Percentiles rank a stretch among this genome's conserved stretches.
Conservation (phyloP, 768 basidiomycete genomes). For the Boletus reticuloceps region DNA sequence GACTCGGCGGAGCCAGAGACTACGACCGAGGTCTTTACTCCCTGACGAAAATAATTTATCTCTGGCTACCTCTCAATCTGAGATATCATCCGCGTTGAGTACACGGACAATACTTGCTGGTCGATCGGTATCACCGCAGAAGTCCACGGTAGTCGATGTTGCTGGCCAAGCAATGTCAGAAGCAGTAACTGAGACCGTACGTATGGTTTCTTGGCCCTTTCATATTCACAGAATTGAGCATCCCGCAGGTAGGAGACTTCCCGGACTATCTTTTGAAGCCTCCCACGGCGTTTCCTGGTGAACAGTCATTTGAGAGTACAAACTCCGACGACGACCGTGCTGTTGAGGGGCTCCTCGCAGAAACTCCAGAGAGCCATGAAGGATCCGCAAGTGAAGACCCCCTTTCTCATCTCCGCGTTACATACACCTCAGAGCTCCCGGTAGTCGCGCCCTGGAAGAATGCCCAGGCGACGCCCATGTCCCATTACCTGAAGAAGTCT, state of each 20-base stretch:
- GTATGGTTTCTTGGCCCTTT: conserved; percentile 28
- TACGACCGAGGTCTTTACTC: conserved; percentile 31
- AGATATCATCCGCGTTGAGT: conserved; percentile 27
- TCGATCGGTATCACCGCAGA: conserved; percentile 35
- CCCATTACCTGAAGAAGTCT: conserved; percentile 38
- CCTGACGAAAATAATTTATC: conserved; percentile 32
- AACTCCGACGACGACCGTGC: conserved; percentile 37
- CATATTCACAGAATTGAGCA: conserved; percentile 29
- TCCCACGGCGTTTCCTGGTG: conserved; percentile 26
- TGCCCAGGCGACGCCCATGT: conserved; percentile 33
- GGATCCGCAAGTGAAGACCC: conserved; percentile 30
- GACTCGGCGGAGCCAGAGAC: conserved; percentile 35
- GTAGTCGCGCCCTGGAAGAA: conserved; percentile 35
- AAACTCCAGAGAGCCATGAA: conserved; percentile 31
- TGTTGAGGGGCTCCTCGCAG: conserved; percentile 32
- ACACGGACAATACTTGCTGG: conserved; percentile 31
- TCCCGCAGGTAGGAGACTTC: conserved; percentile 30
- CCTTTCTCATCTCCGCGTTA: conserved; percentile 37
- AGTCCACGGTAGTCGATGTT: conserved; percentile 21
- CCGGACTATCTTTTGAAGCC: conserved; percentile 24
- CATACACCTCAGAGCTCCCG: conserved; percentile 34
- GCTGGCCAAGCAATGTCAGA: conserved; percentile 24
- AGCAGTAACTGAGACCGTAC: conserved; percentile 29
- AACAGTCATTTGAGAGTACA: conserved; percentile 33
- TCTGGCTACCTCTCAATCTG: conserved; percentile 23